A percentile compares a stretch with the other conserved stretches of the same genome.
Evolutionary conservation across 2,329 filamentous ascomycete genomes (phyloP).

Genomic region (Orbilia oligospora): DNA sequence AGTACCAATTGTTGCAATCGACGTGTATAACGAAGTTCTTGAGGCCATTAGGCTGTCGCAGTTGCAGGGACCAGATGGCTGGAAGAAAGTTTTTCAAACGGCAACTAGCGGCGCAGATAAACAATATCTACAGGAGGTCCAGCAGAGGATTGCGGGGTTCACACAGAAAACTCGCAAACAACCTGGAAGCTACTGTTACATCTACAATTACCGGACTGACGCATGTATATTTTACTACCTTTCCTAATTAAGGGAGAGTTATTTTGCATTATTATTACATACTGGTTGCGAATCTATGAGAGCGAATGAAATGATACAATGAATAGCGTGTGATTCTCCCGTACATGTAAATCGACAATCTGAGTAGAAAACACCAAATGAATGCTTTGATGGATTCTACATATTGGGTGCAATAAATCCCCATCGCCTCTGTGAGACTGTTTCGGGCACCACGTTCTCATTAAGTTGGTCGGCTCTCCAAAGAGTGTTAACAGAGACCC

Average conservation of each 20-base stretch:
- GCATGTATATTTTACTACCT: slow-evolving; percentile 90
- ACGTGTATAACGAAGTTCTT: slow-evolving; percentile 86
- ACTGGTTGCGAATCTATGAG: slow-evolving; percentile 57
- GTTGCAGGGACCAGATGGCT: slow-evolving; percentile 84
- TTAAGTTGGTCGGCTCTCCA: not conserved
- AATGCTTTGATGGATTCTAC: too few species aligned
- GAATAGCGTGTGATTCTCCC: too few species aligned
- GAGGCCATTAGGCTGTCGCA: slow-evolving; percentile 80
- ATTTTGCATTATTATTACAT: slow-evolving; percentile 32
- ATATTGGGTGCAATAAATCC: not conserved
- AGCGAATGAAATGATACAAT: not conserved
- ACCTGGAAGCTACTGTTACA: slow-evolving; percentile 78
- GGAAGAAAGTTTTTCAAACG: slow-evolving; percentile 84
- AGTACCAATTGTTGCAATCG: slow-evolving; percentile 87
- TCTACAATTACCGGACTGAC: slow-evolving; percentile 91
- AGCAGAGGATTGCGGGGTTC: slow-evolving; percentile 79
- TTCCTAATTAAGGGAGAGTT: slow-evolving; percentile 64
- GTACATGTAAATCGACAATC: not conserved
- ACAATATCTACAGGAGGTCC: slow-evolving; percentile 85
- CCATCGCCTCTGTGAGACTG: not conserved
- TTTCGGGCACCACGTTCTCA: not conserved
- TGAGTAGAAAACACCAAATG: not conserved
- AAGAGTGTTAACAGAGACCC: not conserved
- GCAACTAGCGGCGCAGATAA: slow-evolving; percentile 73
- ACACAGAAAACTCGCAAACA: slow-evolving; percentile 72